A percentile compares a stretch with the other conserved stretches of the same genome.
Conservation (phyloP, 2,329 filamentous ascomycete species). For the Beauveria rudraprayagi region DNA sequence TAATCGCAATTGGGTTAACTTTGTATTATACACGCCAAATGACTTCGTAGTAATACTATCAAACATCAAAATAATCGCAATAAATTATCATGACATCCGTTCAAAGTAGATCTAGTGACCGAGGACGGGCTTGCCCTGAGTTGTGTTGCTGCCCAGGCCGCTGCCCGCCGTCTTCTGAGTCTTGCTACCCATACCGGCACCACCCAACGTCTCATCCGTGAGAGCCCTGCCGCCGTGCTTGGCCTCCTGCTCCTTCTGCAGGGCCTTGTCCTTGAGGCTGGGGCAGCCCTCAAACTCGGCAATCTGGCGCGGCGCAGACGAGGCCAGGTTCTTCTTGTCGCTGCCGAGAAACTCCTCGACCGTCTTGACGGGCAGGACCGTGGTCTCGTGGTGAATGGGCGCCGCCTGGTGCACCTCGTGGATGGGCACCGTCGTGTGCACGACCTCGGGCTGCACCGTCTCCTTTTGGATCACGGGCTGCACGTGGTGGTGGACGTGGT, state of each 20-base stretch:
- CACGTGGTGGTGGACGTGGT: conserved; percentile 57
- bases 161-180: background rate
- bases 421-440: conserved; percentile 65
- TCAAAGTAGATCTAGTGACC: too few species aligned
- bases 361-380: conserved; percentile 54
- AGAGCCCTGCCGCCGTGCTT: background rate
- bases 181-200: background rate
- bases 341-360: conserved; percentile 50
- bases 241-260: conserved; percentile 2
- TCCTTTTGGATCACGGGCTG: conserved; percentile 66
- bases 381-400: conserved; percentile 57
- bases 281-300: conserved; percentile 57
- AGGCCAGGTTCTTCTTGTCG: conserved; percentile 40
- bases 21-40: too few species aligned
- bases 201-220: background rate
- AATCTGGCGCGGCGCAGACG: conserved; percentile 40
- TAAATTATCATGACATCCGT: too few species aligned
- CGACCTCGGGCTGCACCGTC: conserved; percentile 55
- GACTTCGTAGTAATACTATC: too few species aligned
- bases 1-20: too few species aligned
- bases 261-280: conserved; percentile 19
- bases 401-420: conserved; percentile 65
- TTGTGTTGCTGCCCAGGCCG: background rate
- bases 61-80: too few species aligned
- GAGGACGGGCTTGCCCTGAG: background rate